Conservation (phyloP, 768 basidiomycete species). For the Mycena rebaudengoi region DNA sequence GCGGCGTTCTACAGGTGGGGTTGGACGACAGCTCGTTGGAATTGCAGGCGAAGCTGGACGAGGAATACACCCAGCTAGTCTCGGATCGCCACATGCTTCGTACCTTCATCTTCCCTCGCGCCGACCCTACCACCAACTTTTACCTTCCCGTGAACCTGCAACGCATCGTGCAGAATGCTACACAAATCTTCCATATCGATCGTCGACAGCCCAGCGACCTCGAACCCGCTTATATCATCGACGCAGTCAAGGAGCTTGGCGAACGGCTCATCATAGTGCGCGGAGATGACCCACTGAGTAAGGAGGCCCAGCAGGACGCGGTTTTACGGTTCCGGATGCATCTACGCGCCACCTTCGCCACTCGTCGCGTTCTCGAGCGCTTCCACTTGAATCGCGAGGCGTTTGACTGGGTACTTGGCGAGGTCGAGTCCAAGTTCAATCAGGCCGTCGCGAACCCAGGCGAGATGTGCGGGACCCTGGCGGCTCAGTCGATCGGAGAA, state of each 20-base stretch:
- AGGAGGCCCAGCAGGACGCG: constrained; percentile 86
- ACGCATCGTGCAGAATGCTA: constrained; percentile 94
- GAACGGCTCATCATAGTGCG: constrained; percentile 88
- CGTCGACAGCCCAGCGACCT: constrained; percentile 92
- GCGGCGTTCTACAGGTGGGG: constrained; percentile 74
- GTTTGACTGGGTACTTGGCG: constrained; percentile 97
- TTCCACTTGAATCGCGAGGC: constrained; percentile 91
- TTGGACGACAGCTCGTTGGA: constrained; percentile 82
- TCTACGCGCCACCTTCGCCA: constrained; percentile 86
- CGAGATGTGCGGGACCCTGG: constrained; percentile 98
- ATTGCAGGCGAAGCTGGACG: constrained; percentile 72
- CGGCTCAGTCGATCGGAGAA: constrained; percentile 99
- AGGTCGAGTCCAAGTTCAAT: constrained; percentile 96
- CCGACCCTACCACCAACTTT: constrained; percentile 74
- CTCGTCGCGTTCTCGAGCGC: constrained; percentile 87
- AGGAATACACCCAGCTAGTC: constrained; percentile 67
- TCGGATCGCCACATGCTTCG: constrained; percentile 85
- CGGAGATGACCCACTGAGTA: constrained; percentile 79
- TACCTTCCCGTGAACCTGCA: constrained; percentile 95
- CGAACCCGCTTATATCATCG: constrained; percentile 86
- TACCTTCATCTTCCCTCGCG: constrained; percentile 83
- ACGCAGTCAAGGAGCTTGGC: constrained; percentile 76
- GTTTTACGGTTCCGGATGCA: constrained; percentile 95
- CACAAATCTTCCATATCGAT: constrained; percentile 98
- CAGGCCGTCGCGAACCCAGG: constrained; percentile 91